Evolutionary conservation across 2,329 filamentous ascomycete genomes (phyloP), one percentile per base, ranked within the genome.

Genomic region (Helotiales sp.): DNA sequence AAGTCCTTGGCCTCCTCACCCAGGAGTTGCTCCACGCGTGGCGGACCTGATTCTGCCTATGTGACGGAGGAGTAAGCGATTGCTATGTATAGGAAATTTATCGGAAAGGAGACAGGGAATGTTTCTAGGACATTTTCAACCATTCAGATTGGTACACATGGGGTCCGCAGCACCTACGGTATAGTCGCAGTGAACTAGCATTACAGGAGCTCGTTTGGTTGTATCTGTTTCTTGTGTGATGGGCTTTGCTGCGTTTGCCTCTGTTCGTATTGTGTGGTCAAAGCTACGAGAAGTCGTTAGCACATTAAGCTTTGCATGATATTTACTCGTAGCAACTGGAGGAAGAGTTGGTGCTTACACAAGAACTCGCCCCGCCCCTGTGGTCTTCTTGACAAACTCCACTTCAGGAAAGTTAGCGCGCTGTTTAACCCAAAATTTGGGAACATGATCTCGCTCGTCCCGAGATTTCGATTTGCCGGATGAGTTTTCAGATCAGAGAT

Each of bases 131-230:
- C n/a, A n/a, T n/a, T n/a, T n/a, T n/a, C n/a, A n/a, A n/a, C n/a
- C n/a, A n/a, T n/a, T n/a, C n/a, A n/a, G n/a, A n/a, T n/a, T n/a
- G n/a, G n/a, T n/a, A n/a, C n/a, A n/a, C n/a, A n/a, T n/a, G n/a
- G n/a, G n/a, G n/a, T n/a, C n/a, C n/a, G n/a, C n/a, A n/a, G n/a
- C n/a, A n/a, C n/a, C n/a, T 26, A 24, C 54, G 6, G 68, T 70
- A 32, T 70, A 70, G 63, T 70, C 68, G 52, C 68, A 70, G 49
- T 70, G 68, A 1, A 66, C 66, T 3, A 70, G 34, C 68, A 68
- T 68, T 7, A 70, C 68, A 7, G 68, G 68, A 3, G 68, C 61
- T 17, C 65, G 65, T 37, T 68, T 66, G 10, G 63, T 62, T 2
- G 68, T 70, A 30, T 64, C 61, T 3, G 54, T 68, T 45, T 70